Evolutionary conservation across 1,284 basidiomycete species (phyloP).

Genomic region (Moesziomyces globuligerus): DNA sequence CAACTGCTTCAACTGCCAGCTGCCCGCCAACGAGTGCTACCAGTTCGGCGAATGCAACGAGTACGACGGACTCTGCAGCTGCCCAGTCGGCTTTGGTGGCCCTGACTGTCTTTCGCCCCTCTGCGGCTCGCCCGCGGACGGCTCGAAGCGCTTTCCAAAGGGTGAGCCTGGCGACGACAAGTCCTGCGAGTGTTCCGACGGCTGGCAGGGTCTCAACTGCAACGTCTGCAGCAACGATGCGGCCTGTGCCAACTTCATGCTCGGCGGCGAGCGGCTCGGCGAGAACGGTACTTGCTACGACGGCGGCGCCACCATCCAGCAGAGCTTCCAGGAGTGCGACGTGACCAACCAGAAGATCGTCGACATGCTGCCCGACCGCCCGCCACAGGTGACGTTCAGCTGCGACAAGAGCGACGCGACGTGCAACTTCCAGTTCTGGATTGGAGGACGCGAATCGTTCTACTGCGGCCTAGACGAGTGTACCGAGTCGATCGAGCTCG

Average conservation of each 20-base stretch:
- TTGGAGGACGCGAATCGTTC: slow-evolving; percentile 90
- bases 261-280: slow-evolving; percentile 60
- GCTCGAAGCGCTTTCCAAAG: slow-evolving; percentile 75
- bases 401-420: slow-evolving; percentile 46
- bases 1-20: slow-evolving; percentile 59
- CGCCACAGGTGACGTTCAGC: slow-evolving; percentile 91
- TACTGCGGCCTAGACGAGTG: slow-evolving; percentile 86
- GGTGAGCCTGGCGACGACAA: slow-evolving; percentile 66
- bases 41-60: slow-evolving; percentile 81
- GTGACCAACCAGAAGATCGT: slow-evolving; percentile 90
- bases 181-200: slow-evolving; percentile 87
- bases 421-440: slow-evolving; percentile 78
- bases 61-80: slow-evolving; percentile 89
- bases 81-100: slow-evolving; percentile 88
- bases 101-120: slow-evolving; percentile 80
- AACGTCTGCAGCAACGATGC: slow-evolving; percentile 47
- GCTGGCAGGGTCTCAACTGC: slow-evolving; percentile 95
- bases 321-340: slow-evolving; percentile 95
- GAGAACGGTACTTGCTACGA: slow-evolving; percentile 91
- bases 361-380: slow-evolving; percentile 85
- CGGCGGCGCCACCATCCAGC: slow-evolving; percentile 87
- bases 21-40: slow-evolving; percentile 55
- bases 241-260: slow-evolving; percentile 45
- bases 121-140: slow-evolving; percentile 90
- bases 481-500: slow-evolving; percentile 68